Evolutionary conservation across 2,329 filamentous ascomycete genomes (phyloP).

Genomic region (Lachnellula willkommii): DNA sequence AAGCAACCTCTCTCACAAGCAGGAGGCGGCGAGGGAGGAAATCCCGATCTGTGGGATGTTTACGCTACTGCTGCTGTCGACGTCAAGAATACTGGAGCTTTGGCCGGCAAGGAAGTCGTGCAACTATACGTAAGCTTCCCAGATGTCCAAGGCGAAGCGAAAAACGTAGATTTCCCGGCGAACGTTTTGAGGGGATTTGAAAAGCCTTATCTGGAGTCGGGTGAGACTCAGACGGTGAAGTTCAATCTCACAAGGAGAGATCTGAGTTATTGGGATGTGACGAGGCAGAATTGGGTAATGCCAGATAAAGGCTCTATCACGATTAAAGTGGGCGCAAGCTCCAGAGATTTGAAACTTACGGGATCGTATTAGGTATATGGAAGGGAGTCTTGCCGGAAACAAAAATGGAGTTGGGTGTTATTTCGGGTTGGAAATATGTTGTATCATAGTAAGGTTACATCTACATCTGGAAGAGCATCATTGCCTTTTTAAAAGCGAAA

Average conservation of each 20-base stretch:
- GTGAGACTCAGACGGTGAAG: constrained; percentile 46
- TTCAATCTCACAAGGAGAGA: constrained; percentile 61
- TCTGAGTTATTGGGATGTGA: constrained; percentile 65
- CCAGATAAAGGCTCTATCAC: constrained; percentile 41
- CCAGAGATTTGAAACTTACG: constrained; percentile 32
- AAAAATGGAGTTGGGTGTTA: neutral
- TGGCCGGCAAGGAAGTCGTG: constrained; percentile 47
- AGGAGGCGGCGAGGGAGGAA: constrained; percentile 57
- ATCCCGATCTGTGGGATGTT: constrained; percentile 50
- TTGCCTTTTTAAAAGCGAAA: neutral
- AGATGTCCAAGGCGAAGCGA: constrained; percentile 19
- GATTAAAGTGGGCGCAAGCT: constrained; percentile 37
- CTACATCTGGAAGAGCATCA: neutral
- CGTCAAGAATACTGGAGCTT: constrained; percentile 54
- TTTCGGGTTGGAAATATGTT: neutral
- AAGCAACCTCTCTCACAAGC: constrained; percentile 47
- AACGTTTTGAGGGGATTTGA: constrained; percentile 68
- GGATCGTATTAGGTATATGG: constrained; percentile 21
- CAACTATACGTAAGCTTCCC: constrained; percentile 49
- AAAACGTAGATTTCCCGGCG: constrained; percentile 53
- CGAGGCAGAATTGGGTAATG: constrained; percentile 63
- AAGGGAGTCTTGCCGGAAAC: neutral
- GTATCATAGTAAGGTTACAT: neutral
- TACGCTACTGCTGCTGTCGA: constrained; percentile 49
- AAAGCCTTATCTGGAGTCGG: constrained; percentile 55